Conservation (phyloP, 1,284 basidiomycete genomes). For the Moniliophthora roreri region DNA sequence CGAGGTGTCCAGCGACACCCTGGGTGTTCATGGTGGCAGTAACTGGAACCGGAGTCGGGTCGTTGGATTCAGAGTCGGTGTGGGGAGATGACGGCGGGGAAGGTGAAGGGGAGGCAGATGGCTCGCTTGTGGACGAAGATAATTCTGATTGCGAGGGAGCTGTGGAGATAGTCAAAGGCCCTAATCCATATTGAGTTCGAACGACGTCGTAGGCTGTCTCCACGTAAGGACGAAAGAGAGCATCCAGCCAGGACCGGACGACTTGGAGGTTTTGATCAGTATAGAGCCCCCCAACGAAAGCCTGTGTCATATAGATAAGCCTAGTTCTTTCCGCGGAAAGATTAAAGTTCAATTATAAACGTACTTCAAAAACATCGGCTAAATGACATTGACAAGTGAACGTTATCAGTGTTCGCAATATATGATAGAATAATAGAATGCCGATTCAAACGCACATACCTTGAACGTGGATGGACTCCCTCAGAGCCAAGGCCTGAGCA, state of each 20-base stretch:
- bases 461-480: conserved; percentile 66
- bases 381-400: conserved; percentile 10
- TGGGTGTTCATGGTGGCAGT: conserved; percentile 31
- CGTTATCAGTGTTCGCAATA: neutral
- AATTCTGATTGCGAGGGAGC: conserved; percentile 21
- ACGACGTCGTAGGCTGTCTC: conserved; percentile 59
- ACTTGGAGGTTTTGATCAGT: conserved; percentile 60
- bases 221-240: conserved; percentile 63
- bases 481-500: conserved; percentile 67
- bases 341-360: conserved; percentile 13
- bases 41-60: neutral
- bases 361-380: conserved; percentile 79
- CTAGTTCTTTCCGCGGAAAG: conserved; percentile 8
- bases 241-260: conserved; percentile 56
- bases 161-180: conserved; percentile 31
- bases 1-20: conserved; percentile 76
- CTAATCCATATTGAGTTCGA: conserved; percentile 64
- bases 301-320: conserved; percentile 36
- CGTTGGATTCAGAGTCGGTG: neutral
- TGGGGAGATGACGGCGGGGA: conserved; percentile 4
- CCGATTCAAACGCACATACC: conserved; percentile 37
- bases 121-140: conserved; percentile 14
- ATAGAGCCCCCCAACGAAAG: conserved; percentile 74
- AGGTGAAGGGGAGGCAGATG: conserved; percentile 17
- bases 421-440: too few relatives aligned